Percentiles rank a stretch among this genome's conserved stretches.
Evolutionary conservation across 352 stramenopile species (phyloP).

Genomic region (Elongisporangium senticosum): DNA sequence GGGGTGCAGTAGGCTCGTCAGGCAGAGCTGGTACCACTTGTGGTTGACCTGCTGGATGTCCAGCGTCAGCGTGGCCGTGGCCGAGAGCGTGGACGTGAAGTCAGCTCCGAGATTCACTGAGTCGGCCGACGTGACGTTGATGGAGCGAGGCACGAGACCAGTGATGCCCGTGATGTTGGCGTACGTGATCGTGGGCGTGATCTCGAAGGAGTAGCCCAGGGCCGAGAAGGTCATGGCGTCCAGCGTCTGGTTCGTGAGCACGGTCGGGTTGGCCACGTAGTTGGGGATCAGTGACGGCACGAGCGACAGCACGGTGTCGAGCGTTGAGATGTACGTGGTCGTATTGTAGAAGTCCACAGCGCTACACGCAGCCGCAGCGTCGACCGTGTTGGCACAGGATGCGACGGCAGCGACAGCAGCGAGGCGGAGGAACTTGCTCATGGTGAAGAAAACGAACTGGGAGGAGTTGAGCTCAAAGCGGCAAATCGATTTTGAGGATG

Average conservation of each 20-base stretch:
- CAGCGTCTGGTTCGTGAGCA: slow-evolving; percentile 24
- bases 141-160: slow-evolving; percentile 27
- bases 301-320: slow-evolving; percentile 24
- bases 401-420: slow-evolving; percentile 16
- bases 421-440: slow-evolving; percentile 35
- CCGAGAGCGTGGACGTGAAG: slow-evolving; percentile 30
- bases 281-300: slow-evolving; percentile 16
- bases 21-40: slow-evolving; percentile 60
- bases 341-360: slow-evolving; percentile 16
- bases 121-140: slow-evolving; percentile 34
- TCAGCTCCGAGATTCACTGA: slow-evolving; percentile 35
- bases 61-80: slow-evolving; percentile 30
- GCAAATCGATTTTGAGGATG: slow-evolving; percentile 16
- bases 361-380: slow-evolving; percentile 9
- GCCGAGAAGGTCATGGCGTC: slow-evolving; percentile 22
- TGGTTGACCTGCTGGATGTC: slow-evolving; percentile 47
- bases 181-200: slow-evolving; percentile 22
- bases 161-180: slow-evolving; percentile 23
- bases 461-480: slow-evolving; percentile 12
- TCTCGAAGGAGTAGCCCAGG: slow-evolving; percentile 20
- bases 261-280: slow-evolving; percentile 24
- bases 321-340: slow-evolving; percentile 13
- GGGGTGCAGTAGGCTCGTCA: slow-evolving; percentile 35
- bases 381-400: slow-evolving; percentile 6
- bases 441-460: slow-evolving; percentile 8